A percentile compares a stretch with the other conserved stretches of the same genome.
Evolutionary conservation across 768 basidiomycete species (phyloP).

Genomic region (Clitopilus passeckerianus): DNA sequence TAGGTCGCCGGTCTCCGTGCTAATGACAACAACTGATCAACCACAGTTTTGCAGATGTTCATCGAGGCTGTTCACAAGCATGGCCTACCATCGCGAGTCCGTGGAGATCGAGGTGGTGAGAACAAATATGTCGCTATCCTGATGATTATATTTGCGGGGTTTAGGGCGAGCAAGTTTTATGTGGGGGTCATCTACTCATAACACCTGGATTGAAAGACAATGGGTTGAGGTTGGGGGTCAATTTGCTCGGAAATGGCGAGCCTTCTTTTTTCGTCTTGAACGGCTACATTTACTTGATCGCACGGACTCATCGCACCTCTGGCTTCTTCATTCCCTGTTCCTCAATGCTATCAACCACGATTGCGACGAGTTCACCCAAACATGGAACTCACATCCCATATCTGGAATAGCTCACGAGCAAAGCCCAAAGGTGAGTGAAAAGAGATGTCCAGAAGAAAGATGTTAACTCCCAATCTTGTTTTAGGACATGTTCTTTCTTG

Average conservation of each 20-base stretch:
- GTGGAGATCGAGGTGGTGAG: slow-evolving; percentile 30
- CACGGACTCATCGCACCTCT: slow-evolving; percentile 26
- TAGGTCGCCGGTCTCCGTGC: slow-evolving; percentile 17
- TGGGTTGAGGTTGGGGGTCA: slow-evolving; percentile 38
- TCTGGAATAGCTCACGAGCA: slow-evolving; percentile 17
- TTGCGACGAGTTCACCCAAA: slow-evolving; percentile 22
- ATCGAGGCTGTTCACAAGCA: slow-evolving; percentile 13
- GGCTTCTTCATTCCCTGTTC: slow-evolving; percentile 40
- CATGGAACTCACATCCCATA: slow-evolving; percentile 38
- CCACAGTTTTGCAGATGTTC: slow-evolving; percentile 21
- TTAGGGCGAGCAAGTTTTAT: slow-evolving; percentile 23
- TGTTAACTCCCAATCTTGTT: background rate
- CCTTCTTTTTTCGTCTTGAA: slow-evolving; percentile 34
- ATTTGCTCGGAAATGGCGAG: slow-evolving; percentile 34
- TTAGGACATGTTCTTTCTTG: slow-evolving; percentile 6
- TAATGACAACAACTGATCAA: slow-evolving; percentile 20
- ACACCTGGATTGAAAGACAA: slow-evolving; percentile 37
- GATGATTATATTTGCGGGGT: slow-evolving; percentile 29
- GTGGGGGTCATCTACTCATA: slow-evolving; percentile 34
- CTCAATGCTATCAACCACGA: slow-evolving; percentile 29
- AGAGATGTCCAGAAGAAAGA: background rate
- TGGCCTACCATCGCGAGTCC: slow-evolving; percentile 22
- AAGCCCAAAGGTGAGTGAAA: slow-evolving; percentile 13
- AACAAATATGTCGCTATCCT: slow-evolving; percentile 24
- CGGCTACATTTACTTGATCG: slow-evolving; percentile 25